Conservation (phyloP, 2,329 filamentous ascomycete genomes). For the Colletotrichum tanaceti region DNA sequence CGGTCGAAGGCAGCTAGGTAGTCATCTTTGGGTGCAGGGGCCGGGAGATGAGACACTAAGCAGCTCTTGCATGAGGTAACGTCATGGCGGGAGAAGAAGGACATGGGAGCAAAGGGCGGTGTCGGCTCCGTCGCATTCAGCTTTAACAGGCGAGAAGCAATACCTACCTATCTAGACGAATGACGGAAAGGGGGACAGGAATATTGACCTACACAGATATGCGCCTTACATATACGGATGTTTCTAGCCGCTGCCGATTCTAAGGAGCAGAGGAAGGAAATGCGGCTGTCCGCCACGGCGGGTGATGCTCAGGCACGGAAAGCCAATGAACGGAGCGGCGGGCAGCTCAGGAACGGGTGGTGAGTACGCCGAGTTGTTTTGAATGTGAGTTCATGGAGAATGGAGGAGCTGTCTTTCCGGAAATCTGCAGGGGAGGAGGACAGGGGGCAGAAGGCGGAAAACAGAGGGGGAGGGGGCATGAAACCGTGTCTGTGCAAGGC, state of each 20-base stretch:
- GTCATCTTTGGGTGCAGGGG: not conserved
- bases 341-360: not conserved
- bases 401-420: constrained; percentile 12
- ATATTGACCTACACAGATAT: not conserved
- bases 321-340: constrained; percentile 22
- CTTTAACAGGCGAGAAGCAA: not conserved
- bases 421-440: not conserved
- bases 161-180: not conserved
- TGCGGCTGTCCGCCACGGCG: constrained; percentile 1
- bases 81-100: constrained; percentile 6
- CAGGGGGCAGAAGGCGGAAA: not conserved
- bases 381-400: not conserved
- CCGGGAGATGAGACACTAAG: constrained; percentile 9
- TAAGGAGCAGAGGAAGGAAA: not conserved
- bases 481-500: constrained; percentile 31
- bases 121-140: constrained; percentile 3
- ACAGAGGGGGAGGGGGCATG: constrained; percentile 28
- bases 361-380: not conserved
- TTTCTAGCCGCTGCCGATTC: not conserved
- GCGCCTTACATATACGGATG: not conserved
- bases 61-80: constrained; percentile 10
- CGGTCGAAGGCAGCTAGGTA: not conserved
- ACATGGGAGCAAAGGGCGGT: constrained; percentile 8
- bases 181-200: too few species aligned
- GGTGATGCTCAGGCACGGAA: constrained; percentile 33